Conservation (phyloP, 108 stramenopile genomes). For the Aurantiochytrium sp. region DNA sequence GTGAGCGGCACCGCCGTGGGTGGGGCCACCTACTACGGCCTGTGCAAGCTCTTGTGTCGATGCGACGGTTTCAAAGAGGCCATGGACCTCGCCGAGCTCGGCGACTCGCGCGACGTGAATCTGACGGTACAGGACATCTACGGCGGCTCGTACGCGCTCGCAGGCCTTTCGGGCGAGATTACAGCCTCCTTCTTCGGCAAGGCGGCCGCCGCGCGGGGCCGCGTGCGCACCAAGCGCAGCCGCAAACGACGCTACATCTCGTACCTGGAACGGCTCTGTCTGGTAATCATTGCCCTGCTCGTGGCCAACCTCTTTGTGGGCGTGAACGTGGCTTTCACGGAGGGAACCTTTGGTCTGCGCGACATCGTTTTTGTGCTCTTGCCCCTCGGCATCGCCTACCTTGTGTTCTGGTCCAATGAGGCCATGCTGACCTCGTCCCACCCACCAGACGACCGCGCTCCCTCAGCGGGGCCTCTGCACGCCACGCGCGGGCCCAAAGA, state of each 20-base stretch:
- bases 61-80: slow-evolving; percentile 82
- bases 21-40: slow-evolving; percentile 97
- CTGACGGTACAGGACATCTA: slow-evolving; percentile 98
- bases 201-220: slow-evolving; percentile 69
- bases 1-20: slow-evolving; percentile 96
- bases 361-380: not conserved
- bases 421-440: not conserved
- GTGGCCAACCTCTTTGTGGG: not conserved
- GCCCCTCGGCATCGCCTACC: not conserved
- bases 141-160: slow-evolving; percentile 83
- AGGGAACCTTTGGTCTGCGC: not conserved
- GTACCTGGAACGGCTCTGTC: not conserved
- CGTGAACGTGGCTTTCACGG: not conserved
- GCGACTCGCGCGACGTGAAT: slow-evolving; percentile 68
- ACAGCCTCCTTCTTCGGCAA: slow-evolving; percentile 98
- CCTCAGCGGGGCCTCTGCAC: not conserved
- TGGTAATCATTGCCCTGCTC: not conserved
- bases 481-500: not conserved
- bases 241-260: slow-evolving; percentile 9
- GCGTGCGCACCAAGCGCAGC: not conserved
- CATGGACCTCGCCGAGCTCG: slow-evolving; percentile 80
- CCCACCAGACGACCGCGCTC: not conserved
- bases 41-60: slow-evolving; percentile 86
- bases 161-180: slow-evolving; percentile 75
- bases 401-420: slow-evolving; percentile 1